These are phyloP conservation scores for Nitzschia sp. DNA, from an alignment of 108 stramenopile genomes.

Conservation along the genomic window DNA sequence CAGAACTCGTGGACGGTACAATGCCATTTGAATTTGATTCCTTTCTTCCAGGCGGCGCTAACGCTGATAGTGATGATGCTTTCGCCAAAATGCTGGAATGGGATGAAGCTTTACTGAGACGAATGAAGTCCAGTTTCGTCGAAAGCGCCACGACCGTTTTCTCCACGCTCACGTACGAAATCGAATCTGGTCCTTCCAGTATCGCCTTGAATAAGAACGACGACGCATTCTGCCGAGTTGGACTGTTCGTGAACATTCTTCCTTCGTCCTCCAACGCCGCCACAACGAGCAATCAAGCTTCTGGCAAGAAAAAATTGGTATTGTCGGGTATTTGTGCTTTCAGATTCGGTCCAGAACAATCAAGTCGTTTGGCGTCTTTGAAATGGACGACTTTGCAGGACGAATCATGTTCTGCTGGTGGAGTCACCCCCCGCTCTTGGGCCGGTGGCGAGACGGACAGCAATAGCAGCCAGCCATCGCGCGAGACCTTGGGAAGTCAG, in stretches of 20 bases:
- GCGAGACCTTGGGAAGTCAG: conserved; percentile 10
- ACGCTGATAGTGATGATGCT: conserved; percentile 3
- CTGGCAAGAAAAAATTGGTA: not conserved
- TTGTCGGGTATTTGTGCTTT: not conserved
- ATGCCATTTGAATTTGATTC: not conserved
- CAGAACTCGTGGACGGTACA: not conserved
- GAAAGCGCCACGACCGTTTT: not conserved
- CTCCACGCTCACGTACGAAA: conserved; percentile 8
- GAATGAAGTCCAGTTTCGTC: not conserved
- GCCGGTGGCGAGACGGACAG: not conserved
- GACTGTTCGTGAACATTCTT: not conserved
- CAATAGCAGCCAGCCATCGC: not conserved
- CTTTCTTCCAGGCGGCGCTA: not conserved
- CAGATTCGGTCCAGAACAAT: not conserved
- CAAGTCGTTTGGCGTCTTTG: not conserved
- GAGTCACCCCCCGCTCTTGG: not conserved
- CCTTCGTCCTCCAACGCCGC: not conserved
- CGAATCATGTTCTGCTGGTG: conserved; percentile 1
- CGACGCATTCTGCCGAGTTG: conserved; percentile 3
- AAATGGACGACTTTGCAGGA: conserved; percentile 14
- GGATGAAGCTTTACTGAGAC: not conserved
- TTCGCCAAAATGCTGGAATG: not conserved
- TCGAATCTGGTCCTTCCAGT: not conserved
- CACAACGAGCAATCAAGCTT: no score
- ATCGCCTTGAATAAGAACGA: conserved; percentile 30